Conservation (phyloP, 148 eudicot species). For the Rhododendron vialii region DNA sequence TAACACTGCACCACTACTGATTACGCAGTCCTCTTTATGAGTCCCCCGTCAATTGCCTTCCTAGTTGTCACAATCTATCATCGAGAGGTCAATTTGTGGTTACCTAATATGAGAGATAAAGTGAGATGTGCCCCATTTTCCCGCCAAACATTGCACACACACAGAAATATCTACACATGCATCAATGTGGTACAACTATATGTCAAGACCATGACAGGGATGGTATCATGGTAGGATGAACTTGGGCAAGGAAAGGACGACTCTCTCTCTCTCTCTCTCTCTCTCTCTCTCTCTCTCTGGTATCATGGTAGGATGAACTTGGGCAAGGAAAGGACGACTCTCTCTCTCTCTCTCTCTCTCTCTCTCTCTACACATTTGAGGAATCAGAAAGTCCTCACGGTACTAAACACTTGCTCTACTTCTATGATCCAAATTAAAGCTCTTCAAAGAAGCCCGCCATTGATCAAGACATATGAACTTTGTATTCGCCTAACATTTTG, state of each 20-base stretch:
- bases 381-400: not conserved
- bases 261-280: not conserved
- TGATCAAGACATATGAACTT: not conserved
- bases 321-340: too few relatives aligned
- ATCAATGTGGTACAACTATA: not conserved
- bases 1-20: not conserved
- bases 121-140: not conserved
- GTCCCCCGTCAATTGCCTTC: not conserved
- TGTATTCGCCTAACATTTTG: not conserved
- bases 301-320: too few relatives aligned
- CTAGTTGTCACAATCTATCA: not conserved
- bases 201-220: not conserved
- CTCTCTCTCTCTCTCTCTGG: too few relatives aligned
- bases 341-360: not conserved
- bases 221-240: not conserved
- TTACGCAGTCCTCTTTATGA: not conserved
- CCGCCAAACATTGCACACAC: not conserved
- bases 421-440: not conserved
- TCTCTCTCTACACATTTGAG: not conserved
- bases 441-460: not conserved
- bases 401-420: not conserved
- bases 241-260: slow-evolving; percentile 2
- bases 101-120: not conserved
- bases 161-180: not conserved
- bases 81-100: not conserved